Percentiles rank a stretch among this genome's conserved stretches.
These are phyloP conservation scores for Phaeosphaeriaceae sp. DNA, from an alignment of 2,329 filamentous ascomycete genomes.

Conservation along the genomic window DNA sequence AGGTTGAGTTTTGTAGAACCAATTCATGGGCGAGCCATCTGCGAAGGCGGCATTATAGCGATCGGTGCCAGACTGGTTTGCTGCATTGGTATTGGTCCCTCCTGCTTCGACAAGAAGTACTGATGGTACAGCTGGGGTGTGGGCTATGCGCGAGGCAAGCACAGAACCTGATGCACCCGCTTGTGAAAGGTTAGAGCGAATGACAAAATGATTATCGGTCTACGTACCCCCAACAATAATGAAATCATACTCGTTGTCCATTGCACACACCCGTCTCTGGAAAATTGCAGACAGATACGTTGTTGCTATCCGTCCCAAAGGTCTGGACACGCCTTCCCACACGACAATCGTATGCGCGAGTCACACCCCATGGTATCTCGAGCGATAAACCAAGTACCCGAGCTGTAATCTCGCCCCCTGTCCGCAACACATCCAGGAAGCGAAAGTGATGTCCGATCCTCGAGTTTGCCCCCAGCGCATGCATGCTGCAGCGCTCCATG, in stretches of 20 bases:
- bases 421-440: not conserved
- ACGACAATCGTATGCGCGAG: not conserved
- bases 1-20: constrained; percentile 53
- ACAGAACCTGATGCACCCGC: constrained; percentile 64
- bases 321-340: not conserved
- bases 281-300: not conserved
- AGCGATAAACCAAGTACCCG: not conserved
- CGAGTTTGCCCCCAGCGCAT: not conserved
- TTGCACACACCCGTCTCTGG: not conserved
- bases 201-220: not conserved
- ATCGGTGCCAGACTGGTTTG: constrained; percentile 59
- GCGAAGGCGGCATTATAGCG: constrained; percentile 58
- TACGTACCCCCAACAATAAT: constrained; percentile 43
- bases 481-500: not conserved
- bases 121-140: constrained; percentile 53
- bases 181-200: constrained; percentile 21
- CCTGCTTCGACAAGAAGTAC: constrained; percentile 68
- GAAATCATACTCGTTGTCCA: constrained; percentile 30
- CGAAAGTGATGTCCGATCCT: not conserved
- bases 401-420: not conserved
- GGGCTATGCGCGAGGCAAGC: constrained; percentile 59
- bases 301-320: not conserved
- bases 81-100: constrained; percentile 55
- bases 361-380: not conserved
- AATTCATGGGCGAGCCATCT: constrained; percentile 54